phyloP scores from a whole-genome alignment of 305 asterid genomes.

The Solanum hybrid region DNA sequence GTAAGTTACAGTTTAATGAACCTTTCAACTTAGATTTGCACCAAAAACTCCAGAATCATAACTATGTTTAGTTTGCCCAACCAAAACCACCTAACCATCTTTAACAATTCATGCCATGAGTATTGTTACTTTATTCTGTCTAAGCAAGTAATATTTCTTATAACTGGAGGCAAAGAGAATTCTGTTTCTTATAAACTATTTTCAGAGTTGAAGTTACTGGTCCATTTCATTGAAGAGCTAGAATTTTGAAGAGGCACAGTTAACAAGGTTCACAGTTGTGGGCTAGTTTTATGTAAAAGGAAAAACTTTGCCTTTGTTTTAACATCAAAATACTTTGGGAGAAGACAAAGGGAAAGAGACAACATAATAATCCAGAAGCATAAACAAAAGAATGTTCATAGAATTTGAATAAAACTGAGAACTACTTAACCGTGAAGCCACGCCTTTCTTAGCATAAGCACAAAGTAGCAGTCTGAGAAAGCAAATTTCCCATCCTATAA shows the following conservation, averaged over 20 bases:
- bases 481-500: not conserved
- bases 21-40: not conserved
- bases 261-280: not conserved
- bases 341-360: not conserved
- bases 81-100: not conserved
- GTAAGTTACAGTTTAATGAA: not conserved
- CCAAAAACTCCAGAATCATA: not conserved
- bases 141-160: not conserved
- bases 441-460: not conserved
- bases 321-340: not conserved
- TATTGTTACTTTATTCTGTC: not conserved
- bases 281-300: not conserved
- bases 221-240: not conserved
- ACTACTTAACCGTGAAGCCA: conserved; percentile 1
- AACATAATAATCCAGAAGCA: not conserved
- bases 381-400: not conserved
- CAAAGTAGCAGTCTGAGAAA: not conserved
- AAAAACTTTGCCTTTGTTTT: not conserved
- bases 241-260: not conserved
- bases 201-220: not conserved
- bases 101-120: not conserved
- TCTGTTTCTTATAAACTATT: not conserved
- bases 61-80: not conserved
- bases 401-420: not conserved
- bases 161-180: not conserved